Evolutionary conservation across 257 asterid genomes (phyloP), one percentile per base, ranked within the genome.

Genomic region (Lantana camara): DNA sequence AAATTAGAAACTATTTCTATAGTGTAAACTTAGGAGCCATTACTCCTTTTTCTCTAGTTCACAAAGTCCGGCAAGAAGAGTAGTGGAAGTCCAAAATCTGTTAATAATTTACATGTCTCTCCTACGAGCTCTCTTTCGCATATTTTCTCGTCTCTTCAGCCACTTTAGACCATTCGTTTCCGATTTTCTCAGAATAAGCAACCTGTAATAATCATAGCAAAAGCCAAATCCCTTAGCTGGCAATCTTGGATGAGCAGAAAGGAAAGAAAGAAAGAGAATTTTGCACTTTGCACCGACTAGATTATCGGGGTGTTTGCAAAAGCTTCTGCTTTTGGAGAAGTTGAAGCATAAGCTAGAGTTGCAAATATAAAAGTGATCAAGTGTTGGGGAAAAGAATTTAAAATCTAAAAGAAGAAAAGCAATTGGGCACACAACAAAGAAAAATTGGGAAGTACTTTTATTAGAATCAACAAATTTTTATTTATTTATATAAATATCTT

Each of bases 111-210:
- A 78, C 75, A 74, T 42, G 49, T 57, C 58, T 47, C 48, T 29
- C 27, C 79, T 70, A 80, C 5, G 66, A 64, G 20, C 77, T 67
- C 70, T 77, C 81, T 70, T 77, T 81, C 9, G 83, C 79, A 32
- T 90, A 90, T 67, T 77, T 81, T 58, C 78, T 58, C 5, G 93
- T 90, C 80, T 88, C 96, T 68, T 84, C 96, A 9, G 89, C 95
- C 66, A 85, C 96, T 75, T 84, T 88, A 59, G 72, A 66, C 99
- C 99, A 94, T 79, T 90, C 98, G 9, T 27, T 78, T 35, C 73
- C 96, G 21, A 90, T 86, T 67, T 79, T 90, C 76, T 90, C 96
- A 64, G 74, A 69, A 55, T 83, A 86, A 24, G 87, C 46, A 62
- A 88, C 95, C 99, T 94, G 87, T 23, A 71, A 68, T 17, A n/a